Conservation (phyloP, 164 flowering plant species). For the Aristolochia fimbriata region DNA sequence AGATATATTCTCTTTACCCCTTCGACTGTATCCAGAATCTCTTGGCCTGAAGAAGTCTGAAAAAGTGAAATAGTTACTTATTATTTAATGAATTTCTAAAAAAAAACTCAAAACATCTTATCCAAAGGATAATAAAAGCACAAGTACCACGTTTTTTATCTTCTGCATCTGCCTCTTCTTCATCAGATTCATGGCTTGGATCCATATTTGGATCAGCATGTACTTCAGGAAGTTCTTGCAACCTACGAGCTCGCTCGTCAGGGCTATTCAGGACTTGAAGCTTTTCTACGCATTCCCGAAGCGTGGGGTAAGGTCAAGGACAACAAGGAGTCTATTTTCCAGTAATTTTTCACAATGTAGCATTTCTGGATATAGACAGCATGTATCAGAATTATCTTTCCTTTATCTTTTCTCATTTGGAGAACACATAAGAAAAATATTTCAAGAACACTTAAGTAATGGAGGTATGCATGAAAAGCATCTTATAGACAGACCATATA, state of each 20-base stretch:
- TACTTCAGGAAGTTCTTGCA: conserved; percentile 75
- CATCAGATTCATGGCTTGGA: conserved; percentile 81
- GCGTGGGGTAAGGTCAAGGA: conserved; percentile 71
- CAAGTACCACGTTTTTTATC: conserved; percentile 48
- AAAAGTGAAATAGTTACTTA: conserved; percentile 9
- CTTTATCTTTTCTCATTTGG: no score
- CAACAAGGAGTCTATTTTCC: conserved; percentile 7
- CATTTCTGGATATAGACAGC: not conserved
- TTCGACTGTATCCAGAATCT: conserved; percentile 38
- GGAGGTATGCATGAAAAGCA: no score
- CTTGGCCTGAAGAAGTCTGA: conserved; percentile 46
- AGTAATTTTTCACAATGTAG: not conserved
- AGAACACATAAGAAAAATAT: no score
- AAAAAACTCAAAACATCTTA: no score
- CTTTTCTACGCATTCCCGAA: conserved; percentile 92
- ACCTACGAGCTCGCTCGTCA: conserved; percentile 77
- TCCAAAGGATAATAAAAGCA: not conserved
- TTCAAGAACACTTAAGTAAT: no score
- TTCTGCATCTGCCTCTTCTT: conserved; percentile 50
- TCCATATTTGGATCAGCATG: conserved; percentile 93
- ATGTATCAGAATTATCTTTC: no score
- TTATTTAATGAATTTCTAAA: no score
- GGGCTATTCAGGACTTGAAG: conserved; percentile 69
- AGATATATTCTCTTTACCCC: conserved; percentile 47
- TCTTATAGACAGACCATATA: no score